Percentiles rank a stretch among this genome's conserved stretches.
Conservation (phyloP, 805 yeast genomes). For the Zygotorulaspora danielsina region DNA sequence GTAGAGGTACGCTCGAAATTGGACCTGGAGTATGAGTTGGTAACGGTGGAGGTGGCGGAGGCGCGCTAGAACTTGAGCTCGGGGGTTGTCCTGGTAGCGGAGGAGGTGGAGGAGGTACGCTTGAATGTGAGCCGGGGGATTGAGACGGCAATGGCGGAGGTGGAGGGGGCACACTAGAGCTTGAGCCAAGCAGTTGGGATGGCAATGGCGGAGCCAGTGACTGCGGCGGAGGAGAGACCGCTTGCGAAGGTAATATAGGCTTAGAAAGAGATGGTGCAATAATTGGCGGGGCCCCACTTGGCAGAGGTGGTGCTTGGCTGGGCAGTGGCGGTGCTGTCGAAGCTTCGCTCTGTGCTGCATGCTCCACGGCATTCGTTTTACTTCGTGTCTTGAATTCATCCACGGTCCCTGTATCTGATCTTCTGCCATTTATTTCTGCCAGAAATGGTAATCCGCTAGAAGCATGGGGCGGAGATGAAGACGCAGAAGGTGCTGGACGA, state of each 20-base stretch:
- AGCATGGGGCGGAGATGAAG: constrained; percentile 10
- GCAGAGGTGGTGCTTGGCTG: constrained; percentile 14
- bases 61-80: constrained; percentile 13
- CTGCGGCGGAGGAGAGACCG: constrained; percentile 20
- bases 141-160: constrained; percentile 27
- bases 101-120: constrained; percentile 19
- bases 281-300: constrained; percentile 18
- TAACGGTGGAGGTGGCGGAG: constrained; percentile 19
- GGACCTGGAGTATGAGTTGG: constrained; percentile 19
- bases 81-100: constrained; percentile 16
- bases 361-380: background rate
- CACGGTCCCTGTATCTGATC: constrained; percentile 44
- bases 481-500: constrained; percentile 10
- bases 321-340: background rate
- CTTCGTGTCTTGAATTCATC: constrained; percentile 20
- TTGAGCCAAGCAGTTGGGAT: no score
- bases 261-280: constrained; percentile 7
- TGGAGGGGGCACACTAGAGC: constrained; percentile 18
- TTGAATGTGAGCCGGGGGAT: constrained; percentile 12
- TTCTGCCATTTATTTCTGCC: constrained; percentile 49
- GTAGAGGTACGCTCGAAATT: constrained; percentile 22
- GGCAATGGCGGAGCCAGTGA: constrained; percentile 27
- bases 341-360: background rate
- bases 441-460: constrained; percentile 48
- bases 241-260: constrained; percentile 11